These are phyloP conservation scores for Hypericum androsaemum DNA, from an alignment of 345 rosid species.

Conservation along the genomic window DNA sequence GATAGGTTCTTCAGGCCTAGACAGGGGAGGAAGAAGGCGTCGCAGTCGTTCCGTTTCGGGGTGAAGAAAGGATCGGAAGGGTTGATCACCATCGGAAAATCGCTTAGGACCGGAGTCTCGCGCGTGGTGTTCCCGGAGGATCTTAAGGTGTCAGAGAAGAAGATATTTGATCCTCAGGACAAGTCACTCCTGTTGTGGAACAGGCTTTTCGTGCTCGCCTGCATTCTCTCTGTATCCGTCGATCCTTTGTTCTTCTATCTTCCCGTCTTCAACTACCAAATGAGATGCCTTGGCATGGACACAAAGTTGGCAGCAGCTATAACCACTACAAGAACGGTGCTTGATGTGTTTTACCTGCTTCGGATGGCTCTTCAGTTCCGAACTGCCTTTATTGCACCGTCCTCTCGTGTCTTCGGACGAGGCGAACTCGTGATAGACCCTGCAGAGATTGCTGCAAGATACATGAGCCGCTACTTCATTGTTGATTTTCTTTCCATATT, in stretches of 20 bases:
- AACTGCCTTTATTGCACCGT: slow-evolving; percentile 78
- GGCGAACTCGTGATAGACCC: slow-evolving; percentile 93
- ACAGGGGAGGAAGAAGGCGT: slow-evolving; percentile 28
- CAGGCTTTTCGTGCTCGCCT: slow-evolving; percentile 60
- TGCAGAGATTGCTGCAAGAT: slow-evolving; percentile 59
- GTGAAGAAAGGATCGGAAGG: slow-evolving; percentile 55
- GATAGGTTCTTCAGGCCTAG: slow-evolving; percentile 23
- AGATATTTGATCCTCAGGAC: slow-evolving; percentile 75
- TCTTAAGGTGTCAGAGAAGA: slow-evolving; percentile 57
- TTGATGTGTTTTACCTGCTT: slow-evolving; percentile 53
- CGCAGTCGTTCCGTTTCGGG: slow-evolving; percentile 47
- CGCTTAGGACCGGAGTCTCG: slow-evolving; percentile 39
- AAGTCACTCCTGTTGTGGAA: slow-evolving; percentile 69
- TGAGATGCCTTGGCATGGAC: slow-evolving; percentile 55
- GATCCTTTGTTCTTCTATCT: slow-evolving; percentile 82
- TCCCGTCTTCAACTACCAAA: slow-evolving; percentile 44
- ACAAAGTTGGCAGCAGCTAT: slow-evolving; percentile 45
- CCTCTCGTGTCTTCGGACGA: slow-evolving; percentile 85
- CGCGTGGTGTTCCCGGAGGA: slow-evolving; percentile 71
- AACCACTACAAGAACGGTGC: slow-evolving; percentile 41
- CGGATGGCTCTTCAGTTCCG: slow-evolving; percentile 75
- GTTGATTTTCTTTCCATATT: slow-evolving; percentile 66
- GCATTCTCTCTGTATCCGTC: slow-evolving; percentile 62
- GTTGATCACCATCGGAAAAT: slow-evolving; percentile 41
- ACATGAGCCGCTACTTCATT: slow-evolving; percentile 53